Base-by-base conservation (phyloP, 2,329 filamentous ascomycete species). In the Pseudodiploospora longispora region DNA sequence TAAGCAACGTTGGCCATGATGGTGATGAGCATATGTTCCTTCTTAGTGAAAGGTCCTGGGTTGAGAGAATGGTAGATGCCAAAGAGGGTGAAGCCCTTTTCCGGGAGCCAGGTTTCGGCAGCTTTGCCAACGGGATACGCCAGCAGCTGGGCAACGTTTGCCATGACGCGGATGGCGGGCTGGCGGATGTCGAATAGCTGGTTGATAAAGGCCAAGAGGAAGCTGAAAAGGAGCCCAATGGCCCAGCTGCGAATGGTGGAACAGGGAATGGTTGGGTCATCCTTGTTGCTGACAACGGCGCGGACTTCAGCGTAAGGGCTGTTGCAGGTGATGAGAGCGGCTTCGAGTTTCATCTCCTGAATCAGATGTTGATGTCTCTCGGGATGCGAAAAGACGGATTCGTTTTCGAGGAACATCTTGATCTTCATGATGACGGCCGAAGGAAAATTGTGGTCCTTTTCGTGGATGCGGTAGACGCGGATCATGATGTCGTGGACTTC, bases 1-100 rank as follows among this genome's bases (percentile, higher is more conserved):
- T 68, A 73, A 9, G 71, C 70, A 9, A 75, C 74, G 56, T 83
- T 82, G 43, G 81, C 77, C 74, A 78, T 78, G 57, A 78, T 75
- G 47, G 73, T 74, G 50, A 80, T 75, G 35, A 81, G 65, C 67
- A 77, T 76, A 54, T 81, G 77, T 57, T 81, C 77, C 60, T 81
- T 81, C 53, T 71, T 72, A 43, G 71, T 74, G 55, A 80, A 80
- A 2, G 70, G 71, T 0, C 75, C 75, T 0, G 76, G 75, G 52
- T 78, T 79, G 10, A 78, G 64, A 5, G 66, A 69, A 54, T 74
- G 70, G 19, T 67, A 64, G 27, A 65, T 53, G 7, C 71, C 71
- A 36, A 67, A 64, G 10, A 73, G 52, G 1, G 62, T 72, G 51
- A 80, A 66, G 31, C 70, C 69, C 38, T 55, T 61, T 49, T 76